Percentiles rank a stretch among this genome's conserved stretches.
Evolutionary conservation across 495 filamentous ascomycete genomes (phyloP).

Genomic region (Venustampulla echinocandica): DNA sequence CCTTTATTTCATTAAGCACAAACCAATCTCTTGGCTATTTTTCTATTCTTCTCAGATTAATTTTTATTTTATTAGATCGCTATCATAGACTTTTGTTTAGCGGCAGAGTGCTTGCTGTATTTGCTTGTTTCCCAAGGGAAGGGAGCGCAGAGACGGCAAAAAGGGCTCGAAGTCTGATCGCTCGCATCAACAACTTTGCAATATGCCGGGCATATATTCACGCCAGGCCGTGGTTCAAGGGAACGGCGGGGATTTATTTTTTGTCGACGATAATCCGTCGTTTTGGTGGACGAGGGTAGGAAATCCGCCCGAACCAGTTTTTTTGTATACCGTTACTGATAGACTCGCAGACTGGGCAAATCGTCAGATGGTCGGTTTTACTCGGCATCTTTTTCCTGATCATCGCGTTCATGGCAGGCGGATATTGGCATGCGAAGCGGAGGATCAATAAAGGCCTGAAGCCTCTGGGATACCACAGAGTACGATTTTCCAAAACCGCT

Average conservation of each 20-base stretch:
- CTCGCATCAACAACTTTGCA: too few relatives aligned
- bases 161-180: too few relatives aligned
- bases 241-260: neutral
- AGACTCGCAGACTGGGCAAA: constrained; percentile 41
- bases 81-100: too few relatives aligned
- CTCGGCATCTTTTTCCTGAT: constrained; percentile 44
- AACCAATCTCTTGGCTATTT: too few relatives aligned
- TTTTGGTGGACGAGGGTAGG: constrained; percentile 3
- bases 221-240: neutral
- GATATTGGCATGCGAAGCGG: constrained; percentile 57
- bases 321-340: too few relatives aligned
- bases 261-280: neutral
- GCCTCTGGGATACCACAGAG: constrained; percentile 60
- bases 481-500: constrained; percentile 28
- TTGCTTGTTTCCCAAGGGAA: too few relatives aligned
- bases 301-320: too few relatives aligned
- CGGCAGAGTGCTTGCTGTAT: too few relatives aligned
- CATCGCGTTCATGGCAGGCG: constrained; percentile 45
- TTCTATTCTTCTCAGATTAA: too few relatives aligned
- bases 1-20: too few relatives aligned
- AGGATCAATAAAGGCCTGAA: constrained; percentile 51
- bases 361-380: constrained; percentile 63
- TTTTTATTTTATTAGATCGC: too few relatives aligned
- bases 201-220: constrained; percentile 1
- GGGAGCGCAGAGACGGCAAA: too few relatives aligned